Percentiles rank a stretch among this genome's conserved stretches.
These are phyloP conservation scores for Ogataea polymorpha DNA, from an alignment of 805 yeast genomes.

Conservation along the genomic window DNA sequence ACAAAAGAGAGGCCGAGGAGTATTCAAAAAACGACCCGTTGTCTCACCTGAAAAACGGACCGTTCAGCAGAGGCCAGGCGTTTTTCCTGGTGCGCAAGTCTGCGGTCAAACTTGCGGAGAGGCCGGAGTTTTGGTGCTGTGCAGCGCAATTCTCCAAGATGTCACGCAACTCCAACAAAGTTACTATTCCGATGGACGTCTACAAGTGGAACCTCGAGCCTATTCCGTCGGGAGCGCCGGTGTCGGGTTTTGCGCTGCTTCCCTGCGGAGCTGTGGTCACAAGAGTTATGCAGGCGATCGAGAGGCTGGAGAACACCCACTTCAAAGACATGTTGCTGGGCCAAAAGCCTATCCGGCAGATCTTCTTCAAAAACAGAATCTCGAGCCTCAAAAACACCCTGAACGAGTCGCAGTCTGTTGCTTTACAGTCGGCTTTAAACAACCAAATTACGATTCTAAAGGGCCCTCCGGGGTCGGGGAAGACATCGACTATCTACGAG, in stretches of 20 bases:
- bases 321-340: conserved; percentile 38
- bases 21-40: conserved; percentile 48
- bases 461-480: conserved; percentile 83
- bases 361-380: conserved; percentile 54
- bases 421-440: conserved; percentile 69
- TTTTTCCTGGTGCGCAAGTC: conserved; percentile 46
- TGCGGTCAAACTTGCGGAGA: conserved; percentile 36
- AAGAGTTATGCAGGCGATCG: conserved; percentile 66
- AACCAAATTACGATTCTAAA: conserved; percentile 55
- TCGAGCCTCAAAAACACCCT: conserved; percentile 49
- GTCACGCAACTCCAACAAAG: conserved; percentile 7
- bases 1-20: conserved; percentile 46
- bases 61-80: conserved; percentile 58
- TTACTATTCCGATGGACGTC: conserved; percentile 46
- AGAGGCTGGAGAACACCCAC: conserved; percentile 50
- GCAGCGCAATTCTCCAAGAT: conserved; percentile 38
- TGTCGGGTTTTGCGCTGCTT: conserved; percentile 38
- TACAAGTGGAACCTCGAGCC: conserved; percentile 53
- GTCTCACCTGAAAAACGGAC: conserved; percentile 52
- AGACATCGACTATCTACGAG: conserved; percentile 82
- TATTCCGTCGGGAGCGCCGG: conserved; percentile 25
- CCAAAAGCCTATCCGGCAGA: conserved; percentile 29
- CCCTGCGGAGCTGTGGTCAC: conserved; percentile 65
- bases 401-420: conserved; percentile 71
- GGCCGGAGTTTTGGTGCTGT: conserved; percentile 56